These are phyloP conservation scores for Penicillium parvum DNA, from an alignment of 495 filamentous ascomycete genomes.

Conservation along the genomic window DNA sequence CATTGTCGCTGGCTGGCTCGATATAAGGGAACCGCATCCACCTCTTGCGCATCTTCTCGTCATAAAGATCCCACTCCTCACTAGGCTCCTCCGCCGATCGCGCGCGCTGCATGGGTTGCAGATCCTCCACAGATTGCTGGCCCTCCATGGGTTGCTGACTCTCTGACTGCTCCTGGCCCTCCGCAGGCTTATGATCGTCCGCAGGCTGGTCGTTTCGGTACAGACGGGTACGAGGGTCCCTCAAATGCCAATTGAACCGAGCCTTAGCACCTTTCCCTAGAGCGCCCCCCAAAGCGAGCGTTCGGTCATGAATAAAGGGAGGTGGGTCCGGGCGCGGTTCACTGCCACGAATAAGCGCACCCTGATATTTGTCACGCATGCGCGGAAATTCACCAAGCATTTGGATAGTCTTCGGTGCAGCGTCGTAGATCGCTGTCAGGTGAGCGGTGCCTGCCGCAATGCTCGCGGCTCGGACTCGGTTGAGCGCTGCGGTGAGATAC, in stretches of 20 bases:
- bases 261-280: slow-evolving; percentile 1
- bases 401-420: slow-evolving; percentile 48
- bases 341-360: slow-evolving; percentile 30
- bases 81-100: too few relatives aligned
- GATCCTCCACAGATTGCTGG: too few relatives aligned
- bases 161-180: not conserved
- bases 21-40: not conserved
- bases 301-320: too few relatives aligned
- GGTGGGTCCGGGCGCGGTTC: slow-evolving; percentile 10
- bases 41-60: too few relatives aligned
- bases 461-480: slow-evolving; percentile 37
- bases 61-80: too few relatives aligned
- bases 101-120: too few relatives aligned
- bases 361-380: slow-evolving; percentile 39
- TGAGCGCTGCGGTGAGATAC: slow-evolving; percentile 45
- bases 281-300: slow-evolving; percentile 14
- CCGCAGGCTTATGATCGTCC: not conserved
- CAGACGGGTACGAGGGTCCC: too few relatives aligned
- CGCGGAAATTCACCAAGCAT: slow-evolving; percentile 52
- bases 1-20: not conserved
- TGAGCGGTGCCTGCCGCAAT: slow-evolving; percentile 24
- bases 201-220: not conserved
- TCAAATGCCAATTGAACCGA: too few relatives aligned
- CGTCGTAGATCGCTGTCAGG: slow-evolving; percentile 29
- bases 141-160: too few relatives aligned